phyloP scores from a whole-genome alignment of 371 early-diverging fungal genomes.

The Cokeromyces recurvatus region DNA sequence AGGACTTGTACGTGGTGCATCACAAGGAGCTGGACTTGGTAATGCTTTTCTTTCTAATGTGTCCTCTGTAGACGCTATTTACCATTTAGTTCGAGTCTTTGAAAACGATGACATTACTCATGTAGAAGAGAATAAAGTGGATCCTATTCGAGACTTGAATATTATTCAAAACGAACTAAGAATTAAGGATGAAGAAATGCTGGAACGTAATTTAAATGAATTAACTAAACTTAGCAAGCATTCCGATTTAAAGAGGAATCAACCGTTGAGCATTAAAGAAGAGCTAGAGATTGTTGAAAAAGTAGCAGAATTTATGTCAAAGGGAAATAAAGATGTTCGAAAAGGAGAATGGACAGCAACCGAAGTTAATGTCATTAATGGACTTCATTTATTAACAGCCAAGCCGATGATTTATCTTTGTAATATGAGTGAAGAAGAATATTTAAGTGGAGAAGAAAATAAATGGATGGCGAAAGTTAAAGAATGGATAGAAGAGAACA shows the following conservation, averaged over 20 bases:
- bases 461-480: slow-evolving; percentile 61
- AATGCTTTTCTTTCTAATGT: slow-evolving; percentile 93
- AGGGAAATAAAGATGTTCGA: slow-evolving; percentile 35
- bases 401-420: slow-evolving; percentile 94
- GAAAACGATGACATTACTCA: slow-evolving; percentile 86
- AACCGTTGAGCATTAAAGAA: slow-evolving; percentile 74
- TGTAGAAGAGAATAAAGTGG: slow-evolving; percentile 77
- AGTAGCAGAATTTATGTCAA: slow-evolving; percentile 37
- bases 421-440: slow-evolving; percentile 79
- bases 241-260: slow-evolving; percentile 53
- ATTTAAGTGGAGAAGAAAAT: slow-evolving; percentile 58
- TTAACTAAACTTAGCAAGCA: slow-evolving; percentile 43
- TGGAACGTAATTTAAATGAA: slow-evolving; percentile 50
- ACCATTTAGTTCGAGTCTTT: slow-evolving; percentile 85
- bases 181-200: slow-evolving; percentile 80
- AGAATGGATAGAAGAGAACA: slow-evolving; percentile 85
- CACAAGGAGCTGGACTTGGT: slow-evolving; percentile 80
- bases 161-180: slow-evolving; percentile 90
- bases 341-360: slow-evolving; percentile 36
- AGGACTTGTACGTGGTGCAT: slow-evolving; percentile 89
- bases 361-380: slow-evolving; percentile 73
- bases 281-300: slow-evolving; percentile 58
- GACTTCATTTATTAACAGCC: slow-evolving; percentile 81
- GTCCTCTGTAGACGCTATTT: slow-evolving; percentile 90
- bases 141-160: slow-evolving; percentile 87